These are phyloP conservation scores for Wakefieldia striispora DNA, from an alignment of 768 basidiomycete species.

Conservation along the genomic window DNA sequence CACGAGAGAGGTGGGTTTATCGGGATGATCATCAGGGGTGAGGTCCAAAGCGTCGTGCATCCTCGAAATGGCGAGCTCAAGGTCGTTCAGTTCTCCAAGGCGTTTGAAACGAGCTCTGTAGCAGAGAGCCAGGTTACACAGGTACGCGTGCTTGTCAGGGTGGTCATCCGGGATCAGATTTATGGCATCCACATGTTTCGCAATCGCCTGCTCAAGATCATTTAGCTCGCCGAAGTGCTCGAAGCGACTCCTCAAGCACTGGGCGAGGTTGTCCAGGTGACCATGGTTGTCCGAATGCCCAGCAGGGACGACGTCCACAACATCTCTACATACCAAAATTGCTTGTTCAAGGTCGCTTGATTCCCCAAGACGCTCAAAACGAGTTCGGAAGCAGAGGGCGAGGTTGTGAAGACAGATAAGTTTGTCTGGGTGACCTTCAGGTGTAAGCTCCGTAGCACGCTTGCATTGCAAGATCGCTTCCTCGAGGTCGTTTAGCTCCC, in stretches of 20 bases:
- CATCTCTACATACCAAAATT: not conserved
- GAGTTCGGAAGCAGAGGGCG: not conserved
- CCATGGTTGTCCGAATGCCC: not conserved
- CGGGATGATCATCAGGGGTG: not conserved
- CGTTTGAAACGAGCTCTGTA: not conserved
- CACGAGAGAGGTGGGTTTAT: not conserved
- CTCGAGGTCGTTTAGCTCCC: no score
- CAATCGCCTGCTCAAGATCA: no score
- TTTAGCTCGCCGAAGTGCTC: no score
- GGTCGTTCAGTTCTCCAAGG: not conserved
- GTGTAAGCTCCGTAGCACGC: not conserved
- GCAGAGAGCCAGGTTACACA: not conserved
- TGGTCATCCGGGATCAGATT: not conserved
- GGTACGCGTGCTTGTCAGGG: not conserved
- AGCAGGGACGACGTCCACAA: not conserved
- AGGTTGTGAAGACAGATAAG: not conserved
- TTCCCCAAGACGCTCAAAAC: not conserved
- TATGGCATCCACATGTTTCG: no score
- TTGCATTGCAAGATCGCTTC: not conserved
- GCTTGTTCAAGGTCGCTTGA: no score
- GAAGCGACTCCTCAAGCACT: no score
- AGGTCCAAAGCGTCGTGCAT: not conserved
- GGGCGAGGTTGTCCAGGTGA: no score
- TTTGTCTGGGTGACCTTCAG: not conserved
- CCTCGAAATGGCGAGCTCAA: slow-evolving; percentile 1